Evolutionary conservation across 257 asterid species (phyloP), one percentile per base, ranked within the genome.

Genomic region (Ilex asprella): DNA sequence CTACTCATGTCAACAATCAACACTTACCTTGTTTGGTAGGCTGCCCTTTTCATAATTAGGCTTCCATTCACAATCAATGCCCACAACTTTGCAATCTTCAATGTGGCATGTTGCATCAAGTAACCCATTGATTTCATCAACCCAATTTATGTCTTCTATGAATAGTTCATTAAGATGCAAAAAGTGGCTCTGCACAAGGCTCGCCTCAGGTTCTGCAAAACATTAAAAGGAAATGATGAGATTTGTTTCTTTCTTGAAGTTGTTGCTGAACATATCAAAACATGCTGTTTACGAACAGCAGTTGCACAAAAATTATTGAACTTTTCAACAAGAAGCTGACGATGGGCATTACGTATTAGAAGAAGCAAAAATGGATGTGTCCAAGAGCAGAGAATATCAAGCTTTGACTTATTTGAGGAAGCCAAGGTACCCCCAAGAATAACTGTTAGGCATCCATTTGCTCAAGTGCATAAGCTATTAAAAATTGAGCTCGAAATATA

Each of bases 51-150:
- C 88, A 66, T 80, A 89, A 72, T 73, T 86, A 56, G 97, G 97
- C 73, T 85, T 89, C 99, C 99, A 93, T 73, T 93, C 99, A 78
- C 96, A 89, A 73, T 93, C 99, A 69, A 93, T 16, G 60, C 99
- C 99, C 54, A 93, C 62, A 63, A 93, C 83, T 81, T 89, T 87
- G 76, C 90, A 89, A 69, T 76, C 79, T 81, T 83, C 84, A n/a
- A 93, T 74, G 73, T 87, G 70, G 65, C 59, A 2, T 61, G 81
- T 75, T 68, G 97, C 95, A 63, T 68, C 83, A 62, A 41, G 78
- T 75, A 93, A 76, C 60, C 75, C 69, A 77, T 76, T 75, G 27
- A 54, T 67, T 56, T 85, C 86, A 68, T 89, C 97, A 59, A 93
- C 91, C 96, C 91, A 93, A 64, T 84, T 66, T 21, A 93, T 84